These are phyloP conservation scores for Dryas integrifolia DNA, from an alignment of 331 rosid genomes.

Conservation along the genomic window DNA sequence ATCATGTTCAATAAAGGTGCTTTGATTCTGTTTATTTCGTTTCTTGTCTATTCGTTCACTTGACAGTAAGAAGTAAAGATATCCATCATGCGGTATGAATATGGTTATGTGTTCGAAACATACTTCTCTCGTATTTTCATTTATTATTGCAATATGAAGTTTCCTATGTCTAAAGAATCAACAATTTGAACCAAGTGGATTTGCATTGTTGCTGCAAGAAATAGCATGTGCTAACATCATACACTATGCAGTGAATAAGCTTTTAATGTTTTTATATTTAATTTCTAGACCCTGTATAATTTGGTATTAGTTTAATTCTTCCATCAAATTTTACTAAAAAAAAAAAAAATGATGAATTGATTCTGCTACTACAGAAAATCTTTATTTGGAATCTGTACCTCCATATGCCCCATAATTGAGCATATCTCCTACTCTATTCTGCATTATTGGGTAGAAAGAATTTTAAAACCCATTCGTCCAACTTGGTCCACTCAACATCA, in stretches of 20 bases:
- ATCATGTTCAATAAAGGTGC: not conserved
- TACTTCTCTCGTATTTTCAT: not conserved
- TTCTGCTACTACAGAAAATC: not conserved
- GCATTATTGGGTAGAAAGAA: not conserved
- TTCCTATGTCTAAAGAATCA: not conserved
- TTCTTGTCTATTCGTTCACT: conserved; percentile 13
- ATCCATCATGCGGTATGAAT: not conserved
- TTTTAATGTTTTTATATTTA: not conserved
- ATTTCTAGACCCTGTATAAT: not conserved
- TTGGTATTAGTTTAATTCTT: not conserved
- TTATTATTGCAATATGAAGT: not conserved
- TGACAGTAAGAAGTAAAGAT: not conserved
- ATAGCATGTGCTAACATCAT: not conserved
- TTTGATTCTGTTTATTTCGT: conserved; percentile 16
- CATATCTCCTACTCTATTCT: not conserved
- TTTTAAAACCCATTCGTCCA: not conserved
- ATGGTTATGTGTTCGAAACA: not conserved
- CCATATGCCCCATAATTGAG: not conserved
- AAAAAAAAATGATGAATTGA: not conserved
- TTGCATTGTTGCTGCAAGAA: not conserved
- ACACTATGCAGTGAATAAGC: too few relatives aligned
- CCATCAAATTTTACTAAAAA: not conserved
- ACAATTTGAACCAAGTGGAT: not conserved
- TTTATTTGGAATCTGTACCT: not conserved
- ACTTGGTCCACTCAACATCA: not conserved